These are phyloP conservation scores for Dovyalis caffra DNA, from an alignment of 345 rosid species.

Conservation along the genomic window DNA sequence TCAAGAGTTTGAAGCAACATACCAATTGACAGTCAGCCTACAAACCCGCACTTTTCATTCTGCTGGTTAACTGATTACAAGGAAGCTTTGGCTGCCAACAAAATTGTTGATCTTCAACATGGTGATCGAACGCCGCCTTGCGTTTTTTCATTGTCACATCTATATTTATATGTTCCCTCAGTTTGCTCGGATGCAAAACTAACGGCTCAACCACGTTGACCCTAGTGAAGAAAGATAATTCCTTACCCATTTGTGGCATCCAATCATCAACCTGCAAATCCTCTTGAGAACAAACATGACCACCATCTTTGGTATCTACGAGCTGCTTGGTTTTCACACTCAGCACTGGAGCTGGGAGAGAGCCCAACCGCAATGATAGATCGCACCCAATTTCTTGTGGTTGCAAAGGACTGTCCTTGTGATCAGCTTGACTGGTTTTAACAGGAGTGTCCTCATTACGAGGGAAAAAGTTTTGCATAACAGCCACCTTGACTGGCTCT, in stretches of 20 bases:
- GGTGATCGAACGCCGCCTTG: conserved; percentile 30
- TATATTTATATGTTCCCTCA: conserved; percentile 7
- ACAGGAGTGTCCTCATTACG: conserved; percentile 8
- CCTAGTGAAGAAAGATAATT: conserved; percentile 10
- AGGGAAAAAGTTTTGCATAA: conserved; percentile 16
- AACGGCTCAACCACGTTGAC: conserved; percentile 16
- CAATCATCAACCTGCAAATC: conserved; percentile 22
- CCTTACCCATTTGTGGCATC: conserved; percentile 15
- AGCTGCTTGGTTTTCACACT: conserved; percentile 11
- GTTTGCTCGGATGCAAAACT: conserved; percentile 17
- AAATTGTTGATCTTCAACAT: conserved; percentile 30
- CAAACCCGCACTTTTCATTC: conserved; percentile 21
- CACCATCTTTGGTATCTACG: conserved; percentile 19
- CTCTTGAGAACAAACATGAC: conserved; percentile 25
- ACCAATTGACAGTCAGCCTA: conserved; percentile 6
- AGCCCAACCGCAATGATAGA: conserved; percentile 74
- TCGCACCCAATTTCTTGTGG: conserved; percentile 46
- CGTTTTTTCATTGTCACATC: conserved; percentile 35
- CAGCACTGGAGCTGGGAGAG: conserved; percentile 32
- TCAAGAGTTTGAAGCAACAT: conserved; percentile 24
- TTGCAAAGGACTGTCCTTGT: conserved; percentile 9
- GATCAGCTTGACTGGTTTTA: conserved; percentile 13
- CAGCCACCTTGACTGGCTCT: conserved; percentile 23
- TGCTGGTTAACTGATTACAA: conserved; percentile 19
- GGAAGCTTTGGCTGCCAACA: conserved; percentile 37